These are phyloP conservation scores for Aspergillus pseudoglaucus DNA, from an alignment of 2,329 filamentous ascomycete genomes.

Conservation along the genomic window DNA sequence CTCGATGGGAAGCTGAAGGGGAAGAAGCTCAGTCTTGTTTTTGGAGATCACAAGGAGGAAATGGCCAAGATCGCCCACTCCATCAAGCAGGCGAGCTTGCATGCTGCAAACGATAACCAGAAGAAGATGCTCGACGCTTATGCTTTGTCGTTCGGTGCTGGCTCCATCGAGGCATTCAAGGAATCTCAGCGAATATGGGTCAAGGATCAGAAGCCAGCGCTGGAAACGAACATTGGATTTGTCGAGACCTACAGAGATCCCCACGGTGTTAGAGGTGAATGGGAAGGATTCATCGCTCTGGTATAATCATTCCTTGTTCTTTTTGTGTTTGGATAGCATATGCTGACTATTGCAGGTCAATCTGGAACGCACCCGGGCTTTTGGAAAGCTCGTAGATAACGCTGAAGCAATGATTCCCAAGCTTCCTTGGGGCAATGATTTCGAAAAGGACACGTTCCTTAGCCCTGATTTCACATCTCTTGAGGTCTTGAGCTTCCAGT, in stretches of 20 bases:
- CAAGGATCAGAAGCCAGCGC: conserved; percentile 69
- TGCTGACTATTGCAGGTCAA: conserved; percentile 54
- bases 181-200: conserved; percentile 77
- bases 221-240: conserved; percentile 77
- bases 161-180: conserved; percentile 71
- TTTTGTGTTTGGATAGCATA: neutral
- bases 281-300: conserved; percentile 74
- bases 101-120: conserved; percentile 68
- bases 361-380: conserved; percentile 80
- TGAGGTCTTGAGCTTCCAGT: conserved; percentile 78
- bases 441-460: conserved; percentile 94
- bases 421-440: conserved; percentile 78
- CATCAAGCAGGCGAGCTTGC: conserved; percentile 61
- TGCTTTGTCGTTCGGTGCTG: conserved; percentile 65
- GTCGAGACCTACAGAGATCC: conserved; percentile 83
- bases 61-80: conserved; percentile 62
- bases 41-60: conserved; percentile 66
- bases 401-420: conserved; percentile 81
- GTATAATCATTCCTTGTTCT: conserved; percentile 17
- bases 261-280: conserved; percentile 72
- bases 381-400: conserved; percentile 73
- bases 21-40: conserved; percentile 64
- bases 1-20: conserved; percentile 57
- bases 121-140: conserved; percentile 67
- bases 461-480: conserved; percentile 94